Evolutionary conservation across 2,329 filamentous ascomycete species (phyloP), one percentile per base, ranked within the genome.

Genomic region (Dactylellina cionopaga): DNA sequence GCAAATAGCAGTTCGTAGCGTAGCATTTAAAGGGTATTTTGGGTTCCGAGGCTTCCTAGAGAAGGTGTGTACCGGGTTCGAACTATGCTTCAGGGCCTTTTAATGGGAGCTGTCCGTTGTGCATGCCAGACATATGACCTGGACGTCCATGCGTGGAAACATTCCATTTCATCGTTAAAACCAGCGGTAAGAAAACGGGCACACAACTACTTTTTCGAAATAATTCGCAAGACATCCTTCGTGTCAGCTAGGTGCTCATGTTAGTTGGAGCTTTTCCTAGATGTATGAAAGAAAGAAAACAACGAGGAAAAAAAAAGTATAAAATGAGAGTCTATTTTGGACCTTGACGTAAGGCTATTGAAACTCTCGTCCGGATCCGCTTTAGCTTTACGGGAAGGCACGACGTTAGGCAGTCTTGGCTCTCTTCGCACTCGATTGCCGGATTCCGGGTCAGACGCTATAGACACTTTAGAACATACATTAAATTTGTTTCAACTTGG

Each of bases 321-420:
- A 39, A 43, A 55, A 52, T 37, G 41, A 63, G 41, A 47, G 13
- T n/a, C 39, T 11, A 31, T 55, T 56, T 35, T 31, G 29, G 15
- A 33, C 19, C 56, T 51, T 66, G 62, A 66, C 62, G 62, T 66
- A 66, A 22, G 54, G 9, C 27, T 27, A 29, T 31, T 25, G 46
- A 63, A 51, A 56, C 31, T 71, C 51, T 63, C 55, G 47, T 58
- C 66, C 51, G 58, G 66, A 64, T 71, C 58, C 51, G 66, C 58
- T 63, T 64, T 63, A 58, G 52, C 49, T 37, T 71, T 66, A n/a
- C 11, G 43, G 46, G 55, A 37, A 47, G 25, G 41, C 43, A 25
- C 56, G 31, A 5, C 19, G 13, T 19, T 54, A 19, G 15, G 39
- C 39, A n/a, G 5, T 5, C 15, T 43, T 33, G 11, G 10, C 15